Evolutionary conservation across 192 early-diverging fungal genomes (phyloP).

Genomic region (Backusella mclennaniae): DNA sequence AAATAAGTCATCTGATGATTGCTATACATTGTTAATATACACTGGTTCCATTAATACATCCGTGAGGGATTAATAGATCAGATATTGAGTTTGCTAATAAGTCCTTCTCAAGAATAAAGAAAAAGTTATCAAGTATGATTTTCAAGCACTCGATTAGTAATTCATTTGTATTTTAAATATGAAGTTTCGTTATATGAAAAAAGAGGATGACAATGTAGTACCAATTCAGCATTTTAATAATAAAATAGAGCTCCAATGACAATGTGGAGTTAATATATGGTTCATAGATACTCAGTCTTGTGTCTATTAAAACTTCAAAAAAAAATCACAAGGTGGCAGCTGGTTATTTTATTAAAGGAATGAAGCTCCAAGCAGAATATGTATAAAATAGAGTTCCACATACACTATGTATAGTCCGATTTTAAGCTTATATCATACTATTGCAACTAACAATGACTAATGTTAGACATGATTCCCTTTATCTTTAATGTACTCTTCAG

Average conservation of each 20-base stretch:
- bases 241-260: background rate
- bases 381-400: background rate
- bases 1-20: no score
- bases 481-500: background rate
- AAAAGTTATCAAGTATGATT: no score
- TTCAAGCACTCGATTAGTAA: background rate
- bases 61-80: no score
- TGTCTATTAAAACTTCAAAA: background rate
- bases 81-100: no score
- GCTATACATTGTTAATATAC: no score
- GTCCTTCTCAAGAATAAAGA: no score
- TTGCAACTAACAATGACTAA: background rate
- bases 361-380: background rate
- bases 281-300: background rate
- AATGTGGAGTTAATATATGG: background rate
- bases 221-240: background rate
- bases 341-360: background rate
- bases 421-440: background rate
- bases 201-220: background rate
- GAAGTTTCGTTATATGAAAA: background rate
- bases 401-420: background rate
- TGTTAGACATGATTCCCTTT: background rate
- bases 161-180: background rate
- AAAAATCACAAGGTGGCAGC: background rate
- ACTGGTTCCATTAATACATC: no score